phyloP scores from a whole-genome alignment of 208 protist species.

The Crithidia thermophila region DNA sequence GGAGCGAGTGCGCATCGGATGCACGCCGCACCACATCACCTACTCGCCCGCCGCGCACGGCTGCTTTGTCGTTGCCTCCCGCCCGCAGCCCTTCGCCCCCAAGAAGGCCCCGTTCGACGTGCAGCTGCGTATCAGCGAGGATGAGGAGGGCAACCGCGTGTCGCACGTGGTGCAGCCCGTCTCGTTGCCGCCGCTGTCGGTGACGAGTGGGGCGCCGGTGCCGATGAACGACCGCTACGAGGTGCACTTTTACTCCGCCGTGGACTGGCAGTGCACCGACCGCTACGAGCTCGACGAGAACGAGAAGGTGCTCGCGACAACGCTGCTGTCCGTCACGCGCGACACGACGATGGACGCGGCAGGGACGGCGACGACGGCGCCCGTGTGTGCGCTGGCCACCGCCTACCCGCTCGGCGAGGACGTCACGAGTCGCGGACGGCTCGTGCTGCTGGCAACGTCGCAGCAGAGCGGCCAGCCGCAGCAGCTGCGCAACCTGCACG shows the following conservation, averaged over 20 bases:
- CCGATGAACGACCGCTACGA: conserved; percentile 73
- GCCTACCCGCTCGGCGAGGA: conserved; percentile 89
- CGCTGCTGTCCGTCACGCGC: conserved; percentile 52
- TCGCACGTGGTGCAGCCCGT: conserved; percentile 44
- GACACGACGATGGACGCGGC: conserved; percentile 49
- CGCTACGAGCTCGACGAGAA: conserved; percentile 69
- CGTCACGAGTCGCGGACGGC: conserved; percentile 75
- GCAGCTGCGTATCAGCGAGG: conserved; percentile 55
- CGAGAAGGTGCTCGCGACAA: conserved; percentile 75
- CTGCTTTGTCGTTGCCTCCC: conserved; percentile 78
- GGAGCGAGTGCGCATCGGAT: conserved; percentile 66
- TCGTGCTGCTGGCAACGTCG: conserved; percentile 59
- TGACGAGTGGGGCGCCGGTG: conserved; percentile 51
- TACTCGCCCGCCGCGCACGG: conserved; percentile 70
- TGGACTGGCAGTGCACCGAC: conserved; percentile 52
- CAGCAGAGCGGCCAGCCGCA: conserved; percentile 25
- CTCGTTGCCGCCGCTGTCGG: conserved; percentile 44
- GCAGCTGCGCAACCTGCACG: conserved; percentile 63
- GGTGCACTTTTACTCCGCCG: conserved; percentile 61
- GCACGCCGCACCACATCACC: conserved; percentile 80
- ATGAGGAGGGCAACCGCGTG: conserved; percentile 62
- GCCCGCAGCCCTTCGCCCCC: conserved; percentile 61
- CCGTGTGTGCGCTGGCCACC: conserved; percentile 79
- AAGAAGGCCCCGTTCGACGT: conserved; percentile 84
- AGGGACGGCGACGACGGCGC: conserved; percentile 34